Evolutionary conservation across 2,329 filamentous ascomycete genomes (phyloP).

Genomic region (Dactylella cylindrospora): DNA sequence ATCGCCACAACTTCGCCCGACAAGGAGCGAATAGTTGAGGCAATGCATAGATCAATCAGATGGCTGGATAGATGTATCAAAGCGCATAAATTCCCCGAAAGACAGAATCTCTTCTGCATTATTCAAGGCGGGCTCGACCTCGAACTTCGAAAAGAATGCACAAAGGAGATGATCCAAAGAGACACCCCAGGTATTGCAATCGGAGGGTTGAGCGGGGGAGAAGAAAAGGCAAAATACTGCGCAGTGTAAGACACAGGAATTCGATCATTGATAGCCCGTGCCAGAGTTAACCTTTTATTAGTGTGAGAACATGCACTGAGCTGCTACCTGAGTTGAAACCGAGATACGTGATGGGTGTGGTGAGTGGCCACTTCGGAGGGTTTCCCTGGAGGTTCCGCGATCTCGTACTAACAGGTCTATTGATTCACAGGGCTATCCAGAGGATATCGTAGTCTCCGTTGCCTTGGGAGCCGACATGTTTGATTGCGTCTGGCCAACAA

Average conservation of each 20-base stretch:
- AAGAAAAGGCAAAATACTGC: conserved; percentile 91
- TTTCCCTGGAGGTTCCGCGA: neutral
- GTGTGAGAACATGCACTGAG: conserved; percentile 67
- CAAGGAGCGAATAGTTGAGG: conserved; percentile 80
- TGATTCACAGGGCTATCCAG: conserved; percentile 73
- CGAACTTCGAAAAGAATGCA: conserved; percentile 80
- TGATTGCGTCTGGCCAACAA: conserved; percentile 97
- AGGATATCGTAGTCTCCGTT: conserved; percentile 89
- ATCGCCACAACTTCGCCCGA: conserved; percentile 95
- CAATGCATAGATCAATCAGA: conserved; percentile 89
- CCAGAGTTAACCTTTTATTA: conserved; percentile 64
- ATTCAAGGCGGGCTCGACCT: conserved; percentile 94
- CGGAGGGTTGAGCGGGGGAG: conserved; percentile 88
- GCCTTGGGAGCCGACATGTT: conserved; percentile 98
- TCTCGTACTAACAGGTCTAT: neutral
- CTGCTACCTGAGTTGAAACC: conserved; percentile 87
- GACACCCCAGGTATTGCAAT: conserved; percentile 96
- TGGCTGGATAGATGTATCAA: conserved; percentile 96
- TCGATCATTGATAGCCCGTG: conserved; percentile 27
- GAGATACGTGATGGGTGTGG: conserved; percentile 98
- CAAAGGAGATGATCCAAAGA: conserved; percentile 79
- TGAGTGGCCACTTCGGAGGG: conserved; percentile 50
- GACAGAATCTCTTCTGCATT: conserved; percentile 96
- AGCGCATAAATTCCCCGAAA: conserved; percentile 75
- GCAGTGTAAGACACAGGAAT: conserved; percentile 61